Evolutionary conservation across 352 stramenopile species (phyloP).

Genomic region (Phytophthora sansomeana): DNA sequence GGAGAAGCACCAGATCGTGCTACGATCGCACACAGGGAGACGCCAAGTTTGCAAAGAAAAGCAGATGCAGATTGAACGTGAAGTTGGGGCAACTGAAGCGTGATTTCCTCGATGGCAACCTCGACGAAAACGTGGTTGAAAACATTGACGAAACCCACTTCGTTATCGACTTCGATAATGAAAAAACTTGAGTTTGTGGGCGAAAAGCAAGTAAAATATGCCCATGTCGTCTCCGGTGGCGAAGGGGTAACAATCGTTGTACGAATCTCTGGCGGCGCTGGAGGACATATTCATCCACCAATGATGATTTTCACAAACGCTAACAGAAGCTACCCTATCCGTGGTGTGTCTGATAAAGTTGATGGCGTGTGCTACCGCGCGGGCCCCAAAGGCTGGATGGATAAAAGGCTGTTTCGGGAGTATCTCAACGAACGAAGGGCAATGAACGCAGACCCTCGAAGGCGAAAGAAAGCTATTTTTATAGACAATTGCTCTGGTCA

Average conservation of each 20-base stretch:
- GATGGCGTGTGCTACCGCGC: too few relatives aligned
- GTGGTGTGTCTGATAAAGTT: too few relatives aligned
- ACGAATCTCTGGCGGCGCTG: slow-evolving; percentile 16
- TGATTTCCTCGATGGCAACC: slow-evolving; percentile 15
- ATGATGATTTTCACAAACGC: neutral
- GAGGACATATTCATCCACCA: neutral
- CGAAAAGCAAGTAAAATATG: slow-evolving; percentile 30
- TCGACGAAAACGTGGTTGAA: slow-evolving; percentile 29
- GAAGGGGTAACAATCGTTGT: slow-evolving; percentile 44
- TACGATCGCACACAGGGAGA: too few relatives aligned
- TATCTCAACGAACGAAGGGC: too few relatives aligned
- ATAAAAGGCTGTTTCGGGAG: too few relatives aligned
- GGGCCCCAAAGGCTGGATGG: too few relatives aligned
- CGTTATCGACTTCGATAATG: slow-evolving; percentile 34
- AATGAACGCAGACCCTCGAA: too few relatives aligned
- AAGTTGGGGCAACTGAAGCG: neutral
- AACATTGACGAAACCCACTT: slow-evolving; percentile 47
- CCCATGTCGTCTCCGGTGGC: slow-evolving; percentile 24
- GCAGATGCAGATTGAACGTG: too few relatives aligned
- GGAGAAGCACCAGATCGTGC: too few relatives aligned
- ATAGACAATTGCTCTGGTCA: too few relatives aligned
- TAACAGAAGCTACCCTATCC: neutral
- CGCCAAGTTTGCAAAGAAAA: too few relatives aligned
- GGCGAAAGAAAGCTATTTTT: too few relatives aligned
- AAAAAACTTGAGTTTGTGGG: slow-evolving; percentile 23